Base-by-base conservation (phyloP, 2,329 filamentous ascomycete species). In the Xylariaceae sp. region DNA sequence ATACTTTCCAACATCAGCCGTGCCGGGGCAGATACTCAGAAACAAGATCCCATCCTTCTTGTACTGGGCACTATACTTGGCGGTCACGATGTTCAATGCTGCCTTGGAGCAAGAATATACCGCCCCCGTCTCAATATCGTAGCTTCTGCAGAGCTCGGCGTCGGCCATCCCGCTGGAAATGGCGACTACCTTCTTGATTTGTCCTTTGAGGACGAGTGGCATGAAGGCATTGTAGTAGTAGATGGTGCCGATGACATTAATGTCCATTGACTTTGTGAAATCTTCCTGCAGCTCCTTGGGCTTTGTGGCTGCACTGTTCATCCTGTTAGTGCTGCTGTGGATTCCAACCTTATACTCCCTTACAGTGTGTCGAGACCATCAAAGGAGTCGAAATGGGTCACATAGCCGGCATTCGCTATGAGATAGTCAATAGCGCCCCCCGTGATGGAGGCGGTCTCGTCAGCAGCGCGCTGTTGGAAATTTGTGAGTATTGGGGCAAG, bases 101-200 rank as follows among this genome's bases (percentile, higher is more conserved):
- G 65, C 70, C 0, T 79, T 63, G 26, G 71, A 72, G 40, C 72
- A 72, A 19, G 79, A 69, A 65, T 87, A 87, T n/a, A n/a, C n/a
- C n/a, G n/a, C n/a, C n/a, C n/a, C n/a, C n/a, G n/a, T n/a, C n/a
- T n/a, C n/a, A n/a, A n/a, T n/a, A n/a, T n/a, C n/a, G n/a, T n/a
- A n/a, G n/a, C n/a, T n/a, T n/a, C n/a, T n/a, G n/a, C n/a, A n/a
- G n/a, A n/a, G n/a, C n/a, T n/a, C n/a, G n/a, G n/a, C n/a, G 3
- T 48, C 45, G 6, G 31, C 23, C 21, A 48, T 37, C 1, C 45
- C 45, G 16, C 45, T 48, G 5, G 45, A 48, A 3, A 48, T 48
- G 3, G 45, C 45, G 6, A 48, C 33, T 7, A 48, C 45, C 45
- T 48, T 48, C 28, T 48, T 37, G 2, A 5, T 6, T n/a, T 9